Evolutionary conservation across 1,284 basidiomycete genomes (phyloP).

Genomic region (Ganoderma resinaceum): DNA sequence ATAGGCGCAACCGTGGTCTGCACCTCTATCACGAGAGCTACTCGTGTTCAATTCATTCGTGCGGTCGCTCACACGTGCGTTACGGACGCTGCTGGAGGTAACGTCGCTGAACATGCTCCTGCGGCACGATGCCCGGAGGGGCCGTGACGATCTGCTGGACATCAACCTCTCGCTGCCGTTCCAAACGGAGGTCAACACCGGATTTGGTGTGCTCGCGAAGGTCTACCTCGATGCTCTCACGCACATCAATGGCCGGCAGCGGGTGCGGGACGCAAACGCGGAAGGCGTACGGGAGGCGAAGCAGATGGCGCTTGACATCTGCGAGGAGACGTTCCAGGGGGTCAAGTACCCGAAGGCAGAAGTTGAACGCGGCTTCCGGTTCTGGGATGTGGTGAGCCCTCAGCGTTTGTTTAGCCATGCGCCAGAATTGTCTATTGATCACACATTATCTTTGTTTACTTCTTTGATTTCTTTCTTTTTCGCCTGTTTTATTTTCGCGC

Average conservation of each 20-base stretch:
- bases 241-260: constrained; percentile 80
- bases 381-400: constrained; percentile 94
- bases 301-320: constrained; percentile 86
- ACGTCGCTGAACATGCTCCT: constrained; percentile 93
- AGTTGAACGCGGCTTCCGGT: constrained; percentile 95
- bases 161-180: constrained; percentile 92
- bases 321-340: constrained; percentile 93
- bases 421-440: constrained; percentile 14
- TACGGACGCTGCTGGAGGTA: constrained; percentile 92
- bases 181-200: constrained; percentile 96
- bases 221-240: constrained; percentile 94
- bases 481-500: constrained; percentile 12
- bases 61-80: constrained; percentile 86
- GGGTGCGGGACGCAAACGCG: constrained; percentile 77
- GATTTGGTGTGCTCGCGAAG: constrained; percentile 97
- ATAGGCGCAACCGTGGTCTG: constrained; percentile 88
- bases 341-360: constrained; percentile 89
- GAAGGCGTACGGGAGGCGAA: constrained; percentile 87
- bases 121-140: constrained; percentile 84
- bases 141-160: constrained; percentile 92
- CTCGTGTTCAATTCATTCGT: constrained; percentile 99
- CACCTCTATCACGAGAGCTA: constrained; percentile 94
- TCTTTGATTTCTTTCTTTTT: constrained; percentile 26
- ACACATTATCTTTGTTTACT: constrained; percentile 9
- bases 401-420: constrained; percentile 10